A percentile compares a stretch with the other conserved stretches of the same genome.
Conservation (phyloP, 257 asterid genomes). For the Capsicum chinense region DNA sequence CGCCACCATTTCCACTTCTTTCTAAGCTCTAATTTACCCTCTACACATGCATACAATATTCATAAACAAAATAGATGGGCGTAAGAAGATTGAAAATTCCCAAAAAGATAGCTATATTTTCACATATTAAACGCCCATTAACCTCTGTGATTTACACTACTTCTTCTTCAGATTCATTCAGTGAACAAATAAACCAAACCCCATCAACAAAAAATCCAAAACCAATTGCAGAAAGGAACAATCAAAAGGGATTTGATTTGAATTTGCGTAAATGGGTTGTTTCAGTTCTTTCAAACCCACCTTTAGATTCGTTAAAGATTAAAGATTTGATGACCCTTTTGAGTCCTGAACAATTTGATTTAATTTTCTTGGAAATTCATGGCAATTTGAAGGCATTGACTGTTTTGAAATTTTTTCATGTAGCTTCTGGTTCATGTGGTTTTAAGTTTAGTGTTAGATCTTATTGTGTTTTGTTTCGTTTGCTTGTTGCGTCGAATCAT, state of each 20-base stretch:
- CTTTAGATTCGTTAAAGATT: constrained; percentile 47
- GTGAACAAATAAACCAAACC: not conserved
- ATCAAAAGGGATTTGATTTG: constrained; percentile 19
- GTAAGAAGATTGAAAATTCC: constrained; percentile 26
- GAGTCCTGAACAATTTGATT: constrained; percentile 64
- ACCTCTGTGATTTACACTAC: constrained; percentile 18
- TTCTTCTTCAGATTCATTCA: constrained; percentile 21
- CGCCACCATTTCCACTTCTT: constrained; percentile 8
- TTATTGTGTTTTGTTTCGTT: constrained; percentile 62
- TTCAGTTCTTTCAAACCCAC: constrained; percentile 58
- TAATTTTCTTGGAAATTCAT: constrained; percentile 59
- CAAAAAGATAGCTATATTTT: not conserved
- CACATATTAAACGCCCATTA: constrained; percentile 21
- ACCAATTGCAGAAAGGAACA: not conserved
- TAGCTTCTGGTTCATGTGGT: constrained; percentile 53
- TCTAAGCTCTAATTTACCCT: constrained; percentile 1
- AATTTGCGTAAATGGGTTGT: constrained; percentile 45
- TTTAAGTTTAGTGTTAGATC: constrained; percentile 68
- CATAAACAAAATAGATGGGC: not conserved
- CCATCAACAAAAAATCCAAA: not conserved
- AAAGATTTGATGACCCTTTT: constrained; percentile 51
- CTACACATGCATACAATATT: not conserved
- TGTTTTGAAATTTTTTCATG: constrained; percentile 67
- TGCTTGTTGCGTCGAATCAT: constrained; percentile 59
- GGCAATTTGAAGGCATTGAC: constrained; percentile 58